A percentile compares a stretch with the other conserved stretches of the same genome.
phyloP scores from a whole-genome alignment of 2,329 filamentous ascomycete species.

The Eurotiales sp. region DNA sequence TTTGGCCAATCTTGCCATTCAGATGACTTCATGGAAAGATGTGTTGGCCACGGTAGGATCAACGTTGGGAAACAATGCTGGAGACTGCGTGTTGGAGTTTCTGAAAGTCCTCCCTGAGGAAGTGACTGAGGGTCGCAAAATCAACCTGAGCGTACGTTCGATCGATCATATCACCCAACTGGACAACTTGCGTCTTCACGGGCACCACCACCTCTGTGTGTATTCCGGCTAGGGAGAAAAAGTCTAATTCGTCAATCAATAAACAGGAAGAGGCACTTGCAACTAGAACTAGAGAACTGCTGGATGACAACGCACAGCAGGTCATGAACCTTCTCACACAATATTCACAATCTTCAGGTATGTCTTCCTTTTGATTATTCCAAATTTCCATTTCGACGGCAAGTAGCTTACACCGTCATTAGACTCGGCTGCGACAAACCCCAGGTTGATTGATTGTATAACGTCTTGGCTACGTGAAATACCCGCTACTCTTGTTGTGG shows the following conservation, averaged over 20 bases:
- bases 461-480: conserved; percentile 96
- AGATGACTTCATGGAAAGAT: conserved; percentile 94
- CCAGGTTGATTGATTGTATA: conserved; percentile 88
- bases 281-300: conserved; percentile 78
- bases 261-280: conserved; percentile 89
- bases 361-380: conserved; percentile 12
- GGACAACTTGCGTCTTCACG: conserved; percentile 41
- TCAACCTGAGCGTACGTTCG: conserved; percentile 96
- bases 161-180: conserved; percentile 43
- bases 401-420: conserved; percentile 21
- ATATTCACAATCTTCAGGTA: conserved; percentile 89
- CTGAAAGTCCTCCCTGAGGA: conserved; percentile 95
- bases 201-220: conserved; percentile 26
- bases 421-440: conserved; percentile 78
- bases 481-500: conserved; percentile 74
- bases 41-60: conserved; percentile 78
- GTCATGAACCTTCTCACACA: conserved; percentile 83
- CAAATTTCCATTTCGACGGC: neutral
- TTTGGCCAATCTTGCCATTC: conserved; percentile 88
- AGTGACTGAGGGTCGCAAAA: conserved; percentile 98
- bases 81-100: conserved; percentile 90
- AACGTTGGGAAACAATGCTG: conserved; percentile 65
- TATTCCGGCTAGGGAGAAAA: conserved; percentile 24
- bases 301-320: conserved; percentile 84
- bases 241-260: conserved; percentile 49